Percentiles rank a stretch among this genome's conserved stretches.
phyloP scores from a whole-genome alignment of 371 early-diverging fungal species.

The Mucor racemosus region DNA sequence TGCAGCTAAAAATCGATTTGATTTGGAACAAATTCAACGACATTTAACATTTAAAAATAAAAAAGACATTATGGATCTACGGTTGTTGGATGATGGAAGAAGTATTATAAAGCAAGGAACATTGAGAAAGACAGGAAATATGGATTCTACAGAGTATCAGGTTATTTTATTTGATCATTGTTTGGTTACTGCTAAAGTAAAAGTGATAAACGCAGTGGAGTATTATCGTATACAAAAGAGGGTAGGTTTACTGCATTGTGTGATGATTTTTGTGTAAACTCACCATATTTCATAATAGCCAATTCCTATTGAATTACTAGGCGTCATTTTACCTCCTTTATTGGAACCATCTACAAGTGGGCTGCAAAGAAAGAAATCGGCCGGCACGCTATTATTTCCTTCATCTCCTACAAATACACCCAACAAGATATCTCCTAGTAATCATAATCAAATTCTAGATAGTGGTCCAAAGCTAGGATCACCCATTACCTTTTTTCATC shows the following conservation, averaged over 20 bases:
- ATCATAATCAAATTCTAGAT: background rate
- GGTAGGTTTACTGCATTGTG: slow-evolving; percentile 18
- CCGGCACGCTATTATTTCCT: slow-evolving; percentile 11
- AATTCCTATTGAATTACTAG: slow-evolving; percentile 79
- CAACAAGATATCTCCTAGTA: background rate
- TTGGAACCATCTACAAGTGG: slow-evolving; percentile 34
- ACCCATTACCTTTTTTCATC: slow-evolving; percentile 76
- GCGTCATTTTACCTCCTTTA: slow-evolving; percentile 58
- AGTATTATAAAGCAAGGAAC: slow-evolving; percentile 43
- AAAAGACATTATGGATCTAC: slow-evolving; percentile 29
- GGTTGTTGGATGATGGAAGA: slow-evolving; percentile 32
- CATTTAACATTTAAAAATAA: slow-evolving; percentile 34
- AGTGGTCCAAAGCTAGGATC: slow-evolving; percentile 35
- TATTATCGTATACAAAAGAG: slow-evolving; percentile 37
- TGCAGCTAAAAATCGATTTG: slow-evolving; percentile 78
- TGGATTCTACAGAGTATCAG: slow-evolving; percentile 67
- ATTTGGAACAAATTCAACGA: slow-evolving; percentile 51
- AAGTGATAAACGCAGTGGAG: slow-evolving; percentile 30
- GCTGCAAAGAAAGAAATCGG: slow-evolving; percentile 17
- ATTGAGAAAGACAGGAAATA: slow-evolving; percentile 52
- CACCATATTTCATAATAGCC: slow-evolving; percentile 44
- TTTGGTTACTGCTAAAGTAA: slow-evolving; percentile 45
- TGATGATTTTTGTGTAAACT: too few species aligned
- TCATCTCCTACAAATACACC: background rate
- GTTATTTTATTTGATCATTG: slow-evolving; percentile 51